These are phyloP conservation scores for Centrapalus pauciflorus DNA, from an alignment of 129 eudicot species.

Conservation along the genomic window DNA sequence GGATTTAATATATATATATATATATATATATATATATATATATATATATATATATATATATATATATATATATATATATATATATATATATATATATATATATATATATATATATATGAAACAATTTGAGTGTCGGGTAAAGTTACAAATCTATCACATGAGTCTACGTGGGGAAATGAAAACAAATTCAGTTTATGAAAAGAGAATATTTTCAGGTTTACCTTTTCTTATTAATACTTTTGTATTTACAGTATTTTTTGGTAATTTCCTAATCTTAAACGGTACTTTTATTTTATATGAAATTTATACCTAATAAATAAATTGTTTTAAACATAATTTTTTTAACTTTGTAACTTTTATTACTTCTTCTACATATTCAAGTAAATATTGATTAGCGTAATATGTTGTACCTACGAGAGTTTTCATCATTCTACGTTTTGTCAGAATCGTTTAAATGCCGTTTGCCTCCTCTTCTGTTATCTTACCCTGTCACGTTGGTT, in stretches of 20 bases:
- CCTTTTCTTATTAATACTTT: background rate
- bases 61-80: no score
- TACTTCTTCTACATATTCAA: no score
- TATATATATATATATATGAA: no score
- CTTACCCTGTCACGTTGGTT: no score
- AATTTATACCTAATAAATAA: background rate
- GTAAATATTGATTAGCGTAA: no score
- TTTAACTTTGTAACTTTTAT: background rate
- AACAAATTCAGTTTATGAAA: constrained; percentile 3
- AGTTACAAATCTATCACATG: constrained; percentile 10
- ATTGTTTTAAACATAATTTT: background rate
- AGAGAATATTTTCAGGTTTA: constrained; percentile 8
- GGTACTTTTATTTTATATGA: background rate
- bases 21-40: no score
- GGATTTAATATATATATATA: background rate
- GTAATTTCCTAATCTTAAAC: background rate
- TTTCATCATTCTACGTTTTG: no score
- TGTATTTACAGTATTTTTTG: background rate
- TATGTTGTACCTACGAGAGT: no score
- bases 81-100: no score
- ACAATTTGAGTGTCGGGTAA: constrained; percentile 1
- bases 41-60: no score
- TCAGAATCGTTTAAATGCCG: no score
- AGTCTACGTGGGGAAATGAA: background rate
- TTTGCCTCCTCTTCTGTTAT: no score